Base-by-base conservation (phyloP, 1,284 basidiomycete genomes). In the Microbotryum violaceum region DNA sequence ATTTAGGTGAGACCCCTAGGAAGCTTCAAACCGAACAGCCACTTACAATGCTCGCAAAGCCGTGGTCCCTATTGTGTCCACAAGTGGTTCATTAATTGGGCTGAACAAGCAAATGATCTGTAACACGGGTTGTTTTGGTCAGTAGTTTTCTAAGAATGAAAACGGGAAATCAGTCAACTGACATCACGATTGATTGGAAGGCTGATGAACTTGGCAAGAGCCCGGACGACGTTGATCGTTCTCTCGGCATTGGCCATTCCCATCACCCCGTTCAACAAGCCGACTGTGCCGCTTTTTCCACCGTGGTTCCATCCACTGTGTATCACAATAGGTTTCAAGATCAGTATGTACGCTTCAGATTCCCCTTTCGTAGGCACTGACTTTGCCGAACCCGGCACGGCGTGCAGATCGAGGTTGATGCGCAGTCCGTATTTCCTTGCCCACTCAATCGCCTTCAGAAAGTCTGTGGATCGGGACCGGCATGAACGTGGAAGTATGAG, bases 351-450 rank as follows among this genome's bases (percentile, higher is more conserved):
- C 12, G 16, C 45, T 20, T 29, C 20, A 20, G 44, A 50, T 10
- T 16, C 54, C 31, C 33, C 8, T 29, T 48, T n/a, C 18, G 21
- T 47, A 46, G 52, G 42, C 10, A 23, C 44, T 27, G 59, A 25
- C 21, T 62, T 67, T 74, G 87, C 85, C 56, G 82, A 84, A 42
- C 86, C 78, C 5, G 89, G 89, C 21, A 85, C 78, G 6, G 87
- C 84, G 74, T 91, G 89, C 55, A 91, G 73, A 76, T 93, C 91
- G 49, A 93, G 76, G 69, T 89, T 85, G 61, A 92, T 82, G 45
- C 91, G 82, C 8, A 93, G 69, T 18, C 91, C 90, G 73, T 94
- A 93, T 76, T 92, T 92, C 62, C 89, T 81, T 45, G 85, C 85
- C 90, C 89, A 93, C 31, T 81, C 78, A 50, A 69, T 55, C 33